phyloP scores from a whole-genome alignment of 495 filamentous ascomycete species.

The Hypoxylon perforatum region DNA sequence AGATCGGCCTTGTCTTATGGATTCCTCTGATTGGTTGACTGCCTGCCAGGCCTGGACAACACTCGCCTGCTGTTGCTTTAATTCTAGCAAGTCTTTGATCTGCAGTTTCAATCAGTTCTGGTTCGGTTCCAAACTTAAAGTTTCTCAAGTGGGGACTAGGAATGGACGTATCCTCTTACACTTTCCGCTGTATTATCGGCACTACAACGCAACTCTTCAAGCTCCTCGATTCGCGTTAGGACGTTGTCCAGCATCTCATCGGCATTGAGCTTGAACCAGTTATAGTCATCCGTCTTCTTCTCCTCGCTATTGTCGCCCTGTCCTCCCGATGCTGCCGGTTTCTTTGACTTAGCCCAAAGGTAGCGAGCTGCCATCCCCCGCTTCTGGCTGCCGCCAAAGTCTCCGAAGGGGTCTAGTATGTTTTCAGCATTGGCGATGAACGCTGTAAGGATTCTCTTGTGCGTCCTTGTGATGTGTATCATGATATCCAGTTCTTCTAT shows the following conservation, averaged over 20 bases:
- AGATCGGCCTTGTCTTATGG: conserved; percentile 65
- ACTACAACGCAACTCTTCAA: conserved; percentile 41
- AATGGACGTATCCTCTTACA: conserved; percentile 24
- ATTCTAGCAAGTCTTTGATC: conserved; percentile 61
- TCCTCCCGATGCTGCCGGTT: background rate
- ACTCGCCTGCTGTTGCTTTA: conserved; percentile 74
- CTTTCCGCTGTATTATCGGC: conserved; percentile 42
- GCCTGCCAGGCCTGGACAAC: conserved; percentile 68
- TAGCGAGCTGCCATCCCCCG: conserved; percentile 4
- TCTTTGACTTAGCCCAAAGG: conserved; percentile 6
- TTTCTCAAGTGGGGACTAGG: conserved; percentile 4
- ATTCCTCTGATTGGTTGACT: conserved; percentile 66
- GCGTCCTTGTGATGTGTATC: conserved; percentile 65
- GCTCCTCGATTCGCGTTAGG: conserved; percentile 38
- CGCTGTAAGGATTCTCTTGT: conserved; percentile 66
- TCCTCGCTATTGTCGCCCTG: background rate
- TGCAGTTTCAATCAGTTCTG: conserved; percentile 24
- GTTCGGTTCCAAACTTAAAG: conserved; percentile 7
- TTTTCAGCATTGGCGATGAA: conserved; percentile 66
- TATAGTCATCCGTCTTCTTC: conserved; percentile 28
- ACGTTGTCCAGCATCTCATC: conserved; percentile 36
- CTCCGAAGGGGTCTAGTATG: conserved; percentile 42
- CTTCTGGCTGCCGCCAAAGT: conserved; percentile 21
- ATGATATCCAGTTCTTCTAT: conserved; percentile 80
- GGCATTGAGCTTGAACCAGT: conserved; percentile 44